These are phyloP conservation scores for sorghum (Sorghum bicolor) DNA, from an alignment of 176 grass and related monocot genomes.

Conservation along the genomic window DNA sequence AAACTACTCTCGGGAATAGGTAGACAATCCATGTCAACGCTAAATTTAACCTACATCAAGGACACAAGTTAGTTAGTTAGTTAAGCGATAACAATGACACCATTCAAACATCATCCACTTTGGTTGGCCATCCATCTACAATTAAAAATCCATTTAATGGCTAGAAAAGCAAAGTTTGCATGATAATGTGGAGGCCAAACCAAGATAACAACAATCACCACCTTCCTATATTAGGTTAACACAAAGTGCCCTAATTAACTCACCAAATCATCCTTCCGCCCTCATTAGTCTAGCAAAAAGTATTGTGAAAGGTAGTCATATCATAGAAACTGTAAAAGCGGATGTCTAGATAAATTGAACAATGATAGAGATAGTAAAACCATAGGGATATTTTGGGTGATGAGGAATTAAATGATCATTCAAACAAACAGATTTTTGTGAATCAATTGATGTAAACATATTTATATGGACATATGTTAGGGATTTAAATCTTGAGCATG, in stretches of 20 bases:
- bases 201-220: not conserved
- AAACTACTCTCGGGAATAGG: conserved; percentile 60
- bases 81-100: not conserved
- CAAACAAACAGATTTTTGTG: not conserved
- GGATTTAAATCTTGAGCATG: not conserved
- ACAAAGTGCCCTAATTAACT: not conserved
- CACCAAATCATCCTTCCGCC: not conserved
- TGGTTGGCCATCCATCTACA: conserved; percentile 12
- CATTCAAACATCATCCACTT: not conserved
- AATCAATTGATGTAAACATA: not conserved
- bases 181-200: not conserved
- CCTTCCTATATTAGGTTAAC: not conserved
- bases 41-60: conserved; percentile 58
- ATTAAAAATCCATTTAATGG: not conserved
- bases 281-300: not conserved
- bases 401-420: not conserved
- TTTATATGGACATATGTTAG: not conserved
- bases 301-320: not conserved
- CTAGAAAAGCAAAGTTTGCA: not conserved
- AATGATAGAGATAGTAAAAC: not conserved
- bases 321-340: not conserved
- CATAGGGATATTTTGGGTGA: not conserved
- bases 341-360: not conserved
- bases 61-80: conserved; percentile 26
- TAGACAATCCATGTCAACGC: conserved; percentile 51